These are phyloP conservation scores for Amanita pallidorosea DNA, from an alignment of 768 basidiomycete genomes.

Conservation along the genomic window DNA sequence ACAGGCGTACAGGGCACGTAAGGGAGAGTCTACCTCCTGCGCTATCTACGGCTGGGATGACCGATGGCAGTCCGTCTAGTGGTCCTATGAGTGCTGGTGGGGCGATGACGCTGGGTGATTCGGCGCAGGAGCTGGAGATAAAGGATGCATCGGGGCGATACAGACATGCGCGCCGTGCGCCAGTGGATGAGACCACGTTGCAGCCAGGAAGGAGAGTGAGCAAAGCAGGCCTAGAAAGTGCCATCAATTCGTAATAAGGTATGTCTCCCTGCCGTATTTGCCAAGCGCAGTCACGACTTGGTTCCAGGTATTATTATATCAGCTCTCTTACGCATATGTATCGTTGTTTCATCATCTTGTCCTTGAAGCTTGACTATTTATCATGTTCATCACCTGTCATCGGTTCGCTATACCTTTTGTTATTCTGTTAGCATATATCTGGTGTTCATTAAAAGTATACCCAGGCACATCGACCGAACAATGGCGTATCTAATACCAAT, in stretches of 20 bases:
- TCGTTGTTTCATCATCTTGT: not conserved
- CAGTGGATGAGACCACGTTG: slow-evolving; percentile 79
- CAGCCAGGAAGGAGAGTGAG: slow-evolving; percentile 87
- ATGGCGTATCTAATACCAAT: not conserved
- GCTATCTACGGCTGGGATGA: slow-evolving; percentile 21
- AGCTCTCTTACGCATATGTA: not conserved
- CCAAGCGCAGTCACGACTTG: not conserved
- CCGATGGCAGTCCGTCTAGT: slow-evolving; percentile 20
- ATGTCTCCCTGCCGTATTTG: not conserved
- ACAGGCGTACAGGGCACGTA: slow-evolving; percentile 50
- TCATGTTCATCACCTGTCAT: not conserved
- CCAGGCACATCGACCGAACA: not conserved
- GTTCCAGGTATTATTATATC: slow-evolving; percentile 8
- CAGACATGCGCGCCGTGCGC: slow-evolving; percentile 76
- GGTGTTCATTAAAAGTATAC: not conserved
- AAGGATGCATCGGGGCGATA: slow-evolving; percentile 80
- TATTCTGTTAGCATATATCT: not conserved
- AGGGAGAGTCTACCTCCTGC: slow-evolving; percentile 69
- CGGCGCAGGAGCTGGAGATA: slow-evolving; percentile 80
- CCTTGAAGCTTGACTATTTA: not conserved
- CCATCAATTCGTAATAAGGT: slow-evolving; percentile 9
- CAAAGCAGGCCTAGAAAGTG: slow-evolving; percentile 87
- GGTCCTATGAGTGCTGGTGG: slow-evolving; percentile 22
- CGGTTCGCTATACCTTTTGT: not conserved
- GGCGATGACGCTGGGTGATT: slow-evolving; percentile 44